Evolutionary conservation across 768 basidiomycete species (phyloP).

Genomic region (Leucocoprinus sp.): DNA sequence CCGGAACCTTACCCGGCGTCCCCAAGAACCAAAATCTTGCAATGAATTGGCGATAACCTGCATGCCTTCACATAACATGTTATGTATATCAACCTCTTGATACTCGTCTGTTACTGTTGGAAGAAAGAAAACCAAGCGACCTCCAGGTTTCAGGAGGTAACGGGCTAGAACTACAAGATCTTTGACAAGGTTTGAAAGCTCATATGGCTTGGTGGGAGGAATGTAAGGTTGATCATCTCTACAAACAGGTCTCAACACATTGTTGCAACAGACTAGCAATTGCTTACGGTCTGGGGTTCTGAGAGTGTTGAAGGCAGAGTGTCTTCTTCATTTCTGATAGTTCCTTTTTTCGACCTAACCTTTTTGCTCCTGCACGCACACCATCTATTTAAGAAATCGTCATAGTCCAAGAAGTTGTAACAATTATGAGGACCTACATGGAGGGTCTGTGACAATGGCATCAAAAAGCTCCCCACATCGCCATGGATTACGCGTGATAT

Average conservation of each 20-base stretch:
- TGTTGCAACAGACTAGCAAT: neutral
- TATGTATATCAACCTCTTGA: slow-evolving; percentile 74
- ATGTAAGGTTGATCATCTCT: slow-evolving; percentile 67
- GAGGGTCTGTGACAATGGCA: slow-evolving; percentile 91
- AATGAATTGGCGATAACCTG: slow-evolving; percentile 80
- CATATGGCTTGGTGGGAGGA: slow-evolving; percentile 89
- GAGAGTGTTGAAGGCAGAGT: slow-evolving; percentile 29
- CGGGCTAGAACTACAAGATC: slow-evolving; percentile 81
- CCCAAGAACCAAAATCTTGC: slow-evolving; percentile 95
- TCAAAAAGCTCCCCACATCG: slow-evolving; percentile 86
- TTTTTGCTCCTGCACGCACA: slow-evolving; percentile 82
- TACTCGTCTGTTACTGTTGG: slow-evolving; percentile 91
- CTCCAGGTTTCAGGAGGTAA: slow-evolving; percentile 76
- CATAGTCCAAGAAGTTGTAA: neutral
- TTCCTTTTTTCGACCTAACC: slow-evolving; percentile 60
- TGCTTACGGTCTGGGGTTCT: slow-evolving; percentile 37
- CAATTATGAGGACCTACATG: slow-evolving; percentile 49
- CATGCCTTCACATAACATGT: slow-evolving; percentile 81
- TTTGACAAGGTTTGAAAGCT: slow-evolving; percentile 70
- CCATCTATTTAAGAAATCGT: slow-evolving; percentile 53
- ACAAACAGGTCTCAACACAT: neutral
- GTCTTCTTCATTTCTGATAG: slow-evolving; percentile 30
- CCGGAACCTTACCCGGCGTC: slow-evolving; percentile 59
- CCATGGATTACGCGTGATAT: slow-evolving; percentile 87
- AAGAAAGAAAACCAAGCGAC: slow-evolving; percentile 92